A percentile compares a stretch with the other conserved stretches of the same genome.
Conservation (phyloP, 2,329 filamentous ascomycete genomes). For the Ceratocystis papillata region DNA sequence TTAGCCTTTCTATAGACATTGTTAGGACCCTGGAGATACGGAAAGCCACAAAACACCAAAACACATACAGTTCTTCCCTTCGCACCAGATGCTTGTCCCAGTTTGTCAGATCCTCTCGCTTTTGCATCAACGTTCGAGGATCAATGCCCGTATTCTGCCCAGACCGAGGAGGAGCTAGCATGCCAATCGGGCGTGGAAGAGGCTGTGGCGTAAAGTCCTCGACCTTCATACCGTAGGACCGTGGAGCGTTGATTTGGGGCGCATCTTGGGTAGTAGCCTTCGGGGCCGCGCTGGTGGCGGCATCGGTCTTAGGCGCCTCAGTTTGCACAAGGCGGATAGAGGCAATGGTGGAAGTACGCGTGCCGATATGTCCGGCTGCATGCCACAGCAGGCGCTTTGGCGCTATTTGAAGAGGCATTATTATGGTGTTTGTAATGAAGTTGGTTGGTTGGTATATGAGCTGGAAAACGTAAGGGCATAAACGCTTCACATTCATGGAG, state of each 20-base stretch:
- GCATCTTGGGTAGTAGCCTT: conserved; percentile 26
- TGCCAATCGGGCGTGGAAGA: conserved; percentile 67
- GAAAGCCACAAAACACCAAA: background rate
- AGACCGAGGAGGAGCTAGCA: conserved; percentile 57
- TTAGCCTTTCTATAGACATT: conserved; percentile 49
- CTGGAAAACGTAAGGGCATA: background rate
- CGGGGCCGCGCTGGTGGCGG: conserved; percentile 23
- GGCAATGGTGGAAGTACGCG: conserved; percentile 43
- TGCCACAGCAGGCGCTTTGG: background rate
- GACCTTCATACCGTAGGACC: conserved; percentile 47
- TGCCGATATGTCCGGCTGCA: background rate
- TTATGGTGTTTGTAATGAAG: background rate
- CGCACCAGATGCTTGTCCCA: conserved; percentile 73
- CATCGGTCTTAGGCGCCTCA: conserved; percentile 28
- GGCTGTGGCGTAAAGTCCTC: conserved; percentile 48
- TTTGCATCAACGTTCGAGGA: conserved; percentile 52
- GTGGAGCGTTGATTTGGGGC: conserved; percentile 46
- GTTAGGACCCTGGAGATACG: conserved; percentile 4
- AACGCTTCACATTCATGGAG: background rate
- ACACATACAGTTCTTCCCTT: conserved; percentile 59
- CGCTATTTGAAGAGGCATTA: conserved; percentile 3
- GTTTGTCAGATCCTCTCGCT: conserved; percentile 68
- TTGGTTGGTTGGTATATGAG: background rate
- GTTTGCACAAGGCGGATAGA: conserved; percentile 39
- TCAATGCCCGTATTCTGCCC: conserved; percentile 79